phyloP scores from a whole-genome alignment of 371 early-diverging fungal genomes.

The Mortierella sp. region DNA sequence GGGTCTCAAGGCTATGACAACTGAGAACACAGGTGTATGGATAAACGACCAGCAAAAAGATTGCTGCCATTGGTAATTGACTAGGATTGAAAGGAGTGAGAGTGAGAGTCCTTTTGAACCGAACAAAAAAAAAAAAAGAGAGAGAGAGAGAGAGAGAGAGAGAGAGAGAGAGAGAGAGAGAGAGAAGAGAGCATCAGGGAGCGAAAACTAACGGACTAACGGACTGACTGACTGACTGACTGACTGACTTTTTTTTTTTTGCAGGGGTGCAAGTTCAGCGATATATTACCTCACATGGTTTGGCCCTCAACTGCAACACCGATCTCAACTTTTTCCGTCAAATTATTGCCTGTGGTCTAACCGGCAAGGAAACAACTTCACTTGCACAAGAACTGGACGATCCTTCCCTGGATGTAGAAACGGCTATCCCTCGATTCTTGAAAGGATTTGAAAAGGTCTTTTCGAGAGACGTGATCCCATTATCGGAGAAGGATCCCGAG shows the following conservation, averaged over 20 bases:
- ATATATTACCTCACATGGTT: slow-evolving; percentile 93
- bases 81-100: neutral
- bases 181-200: too few species aligned
- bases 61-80: slow-evolving; percentile 73
- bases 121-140: too few species aligned
- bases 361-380: slow-evolving; percentile 82
- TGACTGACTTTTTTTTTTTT: neutral
- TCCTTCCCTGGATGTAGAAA: slow-evolving; percentile 29
- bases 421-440: slow-evolving; percentile 50
- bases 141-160: too few species aligned
- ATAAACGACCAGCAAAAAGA: slow-evolving; percentile 76
- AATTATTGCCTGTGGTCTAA: slow-evolving; percentile 93
- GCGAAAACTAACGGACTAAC: too few species aligned
- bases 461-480: slow-evolving; percentile 36
- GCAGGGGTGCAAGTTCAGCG: slow-evolving; percentile 89
- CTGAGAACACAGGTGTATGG: slow-evolving; percentile 90
- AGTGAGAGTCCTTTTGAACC: too few species aligned
- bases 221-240: neutral
- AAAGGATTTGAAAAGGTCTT: slow-evolving; percentile 50
- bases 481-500: slow-evolving; percentile 28
- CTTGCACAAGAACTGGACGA: slow-evolving; percentile 63
- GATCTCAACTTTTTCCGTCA: slow-evolving; percentile 88
- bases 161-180: too few species aligned
- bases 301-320: slow-evolving; percentile 92
- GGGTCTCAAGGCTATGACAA: slow-evolving; percentile 74